A percentile compares a stretch with the other conserved stretches of the same genome.
Evolutionary conservation across 2,329 filamentous ascomycete species (phyloP).

Genomic region (Trichophyton benhamiae): DNA sequence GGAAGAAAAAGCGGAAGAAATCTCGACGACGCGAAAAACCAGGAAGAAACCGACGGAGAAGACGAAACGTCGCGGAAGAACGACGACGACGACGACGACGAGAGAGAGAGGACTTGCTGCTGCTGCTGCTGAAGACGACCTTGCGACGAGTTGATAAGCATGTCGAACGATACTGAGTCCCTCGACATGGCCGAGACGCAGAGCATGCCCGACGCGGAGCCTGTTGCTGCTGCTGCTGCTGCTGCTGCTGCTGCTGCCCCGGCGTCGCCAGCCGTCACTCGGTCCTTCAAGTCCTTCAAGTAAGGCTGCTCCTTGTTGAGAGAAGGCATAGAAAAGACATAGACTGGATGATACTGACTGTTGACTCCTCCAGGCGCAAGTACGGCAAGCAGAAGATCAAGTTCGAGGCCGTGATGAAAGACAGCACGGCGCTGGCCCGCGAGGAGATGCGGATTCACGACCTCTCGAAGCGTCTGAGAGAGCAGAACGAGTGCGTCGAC

Average conservation of each 20-base stretch:
- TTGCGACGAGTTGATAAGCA: conserved; percentile 9
- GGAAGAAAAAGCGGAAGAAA: background rate
- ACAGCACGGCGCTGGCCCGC: conserved; percentile 50
- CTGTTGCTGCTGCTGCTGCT: background rate
- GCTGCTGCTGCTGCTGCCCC: background rate
- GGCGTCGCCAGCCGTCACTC: conserved; percentile 32
- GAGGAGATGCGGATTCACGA: conserved; percentile 71
- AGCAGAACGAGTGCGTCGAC: conserved; percentile 74
- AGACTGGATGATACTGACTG: background rate
- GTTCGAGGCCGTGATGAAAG: conserved; percentile 69
- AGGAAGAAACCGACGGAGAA: background rate
- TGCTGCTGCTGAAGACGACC: background rate
- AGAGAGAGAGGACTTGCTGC: background rate
- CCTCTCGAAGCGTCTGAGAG: conserved; percentile 68
- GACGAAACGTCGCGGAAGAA: background rate
- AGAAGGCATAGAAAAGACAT: background rate
- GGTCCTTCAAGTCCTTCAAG: conserved; percentile 58
- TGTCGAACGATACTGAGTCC: conserved; percentile 24
- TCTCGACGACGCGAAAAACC: background rate
- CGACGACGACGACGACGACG: background rate
- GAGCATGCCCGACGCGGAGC: conserved; percentile 21
- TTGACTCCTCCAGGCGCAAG: conserved; percentile 55
- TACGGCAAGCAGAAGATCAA: conserved; percentile 76
- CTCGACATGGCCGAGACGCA: conserved; percentile 17
- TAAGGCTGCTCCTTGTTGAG: conserved; percentile 10